Evolutionary conservation across 768 basidiomycete species (phyloP).

Genomic region (Dendrothele bispora): DNA sequence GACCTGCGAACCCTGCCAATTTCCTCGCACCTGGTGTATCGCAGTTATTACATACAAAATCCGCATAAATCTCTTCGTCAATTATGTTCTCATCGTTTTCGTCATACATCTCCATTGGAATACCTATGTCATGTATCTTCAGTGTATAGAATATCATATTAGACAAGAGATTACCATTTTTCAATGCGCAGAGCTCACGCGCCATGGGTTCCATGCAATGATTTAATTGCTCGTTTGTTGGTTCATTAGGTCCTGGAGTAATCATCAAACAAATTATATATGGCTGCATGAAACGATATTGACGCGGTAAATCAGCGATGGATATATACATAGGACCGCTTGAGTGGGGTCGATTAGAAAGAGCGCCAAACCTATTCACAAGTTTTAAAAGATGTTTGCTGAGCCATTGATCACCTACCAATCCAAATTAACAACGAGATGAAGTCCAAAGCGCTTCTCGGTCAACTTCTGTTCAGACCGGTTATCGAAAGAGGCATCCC

Average conservation of each 20-base stretch:
- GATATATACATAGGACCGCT: conserved; percentile 21
- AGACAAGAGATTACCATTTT: conserved; percentile 17
- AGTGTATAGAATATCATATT: background rate
- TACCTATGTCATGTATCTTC: conserved; percentile 13
- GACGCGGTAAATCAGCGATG: conserved; percentile 20
- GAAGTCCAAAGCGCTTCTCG: conserved; percentile 18
- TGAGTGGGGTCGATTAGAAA: conserved; percentile 23
- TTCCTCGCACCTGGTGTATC: conserved; percentile 27
- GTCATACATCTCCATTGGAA: conserved; percentile 24
- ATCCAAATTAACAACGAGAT: conserved; percentile 23
- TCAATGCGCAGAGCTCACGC: conserved; percentile 17
- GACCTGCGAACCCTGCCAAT: conserved; percentile 23
- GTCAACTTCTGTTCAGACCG: conserved; percentile 4
- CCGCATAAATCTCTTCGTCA: conserved; percentile 18
- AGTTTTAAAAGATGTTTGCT: background rate
- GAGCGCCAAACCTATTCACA: conserved; percentile 21
- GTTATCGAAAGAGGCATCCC: conserved; percentile 4
- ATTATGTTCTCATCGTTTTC: conserved; percentile 4
- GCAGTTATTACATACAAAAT: conserved; percentile 23
- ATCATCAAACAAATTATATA: conserved; percentile 21
- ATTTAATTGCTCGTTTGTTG: conserved; percentile 23
- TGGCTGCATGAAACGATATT: conserved; percentile 16
- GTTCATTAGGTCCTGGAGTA: conserved; percentile 27
- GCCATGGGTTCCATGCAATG: conserved; percentile 18
- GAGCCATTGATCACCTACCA: conserved; percentile 18